Conservation (phyloP, 1,284 basidiomycete species). For the Phellopilus nigrolimitatus region DNA sequence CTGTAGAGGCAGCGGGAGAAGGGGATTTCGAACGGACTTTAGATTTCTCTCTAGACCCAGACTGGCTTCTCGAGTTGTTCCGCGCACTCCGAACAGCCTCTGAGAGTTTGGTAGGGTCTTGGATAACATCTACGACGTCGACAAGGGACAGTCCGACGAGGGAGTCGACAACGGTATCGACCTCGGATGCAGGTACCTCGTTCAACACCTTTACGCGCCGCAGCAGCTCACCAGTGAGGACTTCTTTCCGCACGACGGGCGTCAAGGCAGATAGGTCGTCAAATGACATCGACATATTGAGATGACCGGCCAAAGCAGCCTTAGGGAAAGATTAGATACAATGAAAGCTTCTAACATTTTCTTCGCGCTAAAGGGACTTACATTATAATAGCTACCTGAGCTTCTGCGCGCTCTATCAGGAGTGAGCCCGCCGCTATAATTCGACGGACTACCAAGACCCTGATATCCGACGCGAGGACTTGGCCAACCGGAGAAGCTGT, state of each 20-base stretch:
- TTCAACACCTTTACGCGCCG: conserved; percentile 62
- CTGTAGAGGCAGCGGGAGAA: conserved; percentile 51
- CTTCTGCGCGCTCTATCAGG: conserved; percentile 66
- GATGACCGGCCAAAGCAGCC: conserved; percentile 73
- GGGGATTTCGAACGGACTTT: conserved; percentile 32
- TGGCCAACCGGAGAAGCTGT: conserved; percentile 63
- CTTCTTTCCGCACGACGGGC: conserved; percentile 78
- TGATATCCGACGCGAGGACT: conserved; percentile 58
- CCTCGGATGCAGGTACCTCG: conserved; percentile 45
- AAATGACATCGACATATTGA: conserved; percentile 74
- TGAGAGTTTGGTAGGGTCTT: conserved; percentile 59
- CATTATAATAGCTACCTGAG: conserved; percentile 80
- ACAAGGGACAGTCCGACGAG: conserved; percentile 65
- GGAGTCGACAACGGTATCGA: conserved; percentile 63
- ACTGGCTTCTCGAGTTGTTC: conserved; percentile 29
- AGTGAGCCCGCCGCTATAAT: conserved; percentile 49
- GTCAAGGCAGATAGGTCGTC: conserved; percentile 77
- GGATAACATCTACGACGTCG: conserved; percentile 71
- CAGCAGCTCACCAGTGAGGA: conserved; percentile 75
- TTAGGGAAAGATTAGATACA: conserved; percentile 30
- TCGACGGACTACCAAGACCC: conserved; percentile 13
- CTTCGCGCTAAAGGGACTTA: conserved; percentile 29
- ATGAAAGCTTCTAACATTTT: background rate
- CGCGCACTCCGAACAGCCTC: conserved; percentile 55
- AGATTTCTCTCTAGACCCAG: conserved; percentile 41